Conservation (phyloP, 1,284 basidiomycete genomes). For the Cryptococcus sp. region DNA sequence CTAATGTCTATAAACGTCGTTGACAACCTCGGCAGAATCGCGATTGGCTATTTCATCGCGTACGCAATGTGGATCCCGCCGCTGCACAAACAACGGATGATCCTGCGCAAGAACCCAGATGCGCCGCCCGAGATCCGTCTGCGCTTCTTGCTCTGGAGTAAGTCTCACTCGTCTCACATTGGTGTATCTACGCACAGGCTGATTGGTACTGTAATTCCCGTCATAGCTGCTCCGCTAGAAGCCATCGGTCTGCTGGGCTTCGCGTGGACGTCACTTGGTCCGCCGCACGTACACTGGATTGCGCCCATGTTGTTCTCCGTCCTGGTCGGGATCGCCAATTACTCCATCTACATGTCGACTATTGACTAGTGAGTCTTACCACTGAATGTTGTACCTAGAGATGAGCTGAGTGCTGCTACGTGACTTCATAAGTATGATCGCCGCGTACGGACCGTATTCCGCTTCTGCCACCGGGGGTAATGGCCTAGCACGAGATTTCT, state of each 20-base stretch:
- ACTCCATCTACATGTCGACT: conserved; percentile 44
- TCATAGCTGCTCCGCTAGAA: conserved; percentile 46
- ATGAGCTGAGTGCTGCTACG: background rate
- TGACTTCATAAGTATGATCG: conserved; percentile 37
- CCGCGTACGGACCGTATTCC: conserved; percentile 53
- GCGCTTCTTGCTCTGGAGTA: conserved; percentile 49
- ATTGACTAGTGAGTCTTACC: conserved; percentile 45
- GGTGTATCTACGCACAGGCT: background rate
- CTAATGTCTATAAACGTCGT: background rate
- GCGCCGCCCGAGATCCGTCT: conserved; percentile 50
- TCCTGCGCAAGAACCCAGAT: conserved; percentile 34
- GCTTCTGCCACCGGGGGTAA: conserved; percentile 53
- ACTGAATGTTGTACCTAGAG: background rate
- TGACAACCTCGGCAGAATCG: conserved; percentile 28
- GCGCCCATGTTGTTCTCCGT: conserved; percentile 54
- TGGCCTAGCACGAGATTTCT: conserved; percentile 44
- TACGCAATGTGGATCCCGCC: conserved; percentile 51
- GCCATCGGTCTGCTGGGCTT: conserved; percentile 55
- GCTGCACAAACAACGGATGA: conserved; percentile 38
- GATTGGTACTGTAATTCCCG: background rate
- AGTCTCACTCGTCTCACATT: conserved; percentile 7
- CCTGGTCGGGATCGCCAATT: conserved; percentile 54
- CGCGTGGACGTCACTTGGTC: conserved; percentile 54
- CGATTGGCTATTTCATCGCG: conserved; percentile 53
- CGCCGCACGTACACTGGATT: conserved; percentile 50